Conservation (phyloP, 371 early-diverging fungal genomes). For the Umbelopsis sp. region DNA sequence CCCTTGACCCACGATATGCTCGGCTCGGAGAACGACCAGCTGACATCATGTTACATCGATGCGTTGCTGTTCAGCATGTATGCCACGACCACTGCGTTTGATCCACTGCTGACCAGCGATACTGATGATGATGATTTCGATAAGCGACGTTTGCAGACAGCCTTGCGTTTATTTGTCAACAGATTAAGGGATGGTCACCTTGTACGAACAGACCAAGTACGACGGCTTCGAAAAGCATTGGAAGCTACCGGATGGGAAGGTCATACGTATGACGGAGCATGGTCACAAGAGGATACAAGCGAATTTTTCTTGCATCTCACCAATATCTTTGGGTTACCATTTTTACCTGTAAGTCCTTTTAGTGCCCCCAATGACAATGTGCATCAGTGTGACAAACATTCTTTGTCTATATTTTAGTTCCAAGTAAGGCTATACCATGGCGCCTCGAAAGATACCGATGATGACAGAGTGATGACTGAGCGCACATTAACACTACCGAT, state of each 20-base stretch:
- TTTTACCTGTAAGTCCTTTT: constrained; percentile 47
- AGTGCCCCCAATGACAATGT: neutral
- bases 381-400: neutral
- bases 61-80: constrained; percentile 64
- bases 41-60: constrained; percentile 66
- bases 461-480: constrained; percentile 62
- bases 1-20: constrained; percentile 28
- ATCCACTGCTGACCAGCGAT: constrained; percentile 36
- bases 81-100: constrained; percentile 52
- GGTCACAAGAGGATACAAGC: constrained; percentile 62
- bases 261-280: constrained; percentile 27
- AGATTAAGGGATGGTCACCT: constrained; percentile 52
- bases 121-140: constrained; percentile 23
- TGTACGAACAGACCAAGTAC: constrained; percentile 46
- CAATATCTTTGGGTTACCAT: constrained; percentile 57
- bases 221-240: constrained; percentile 49
- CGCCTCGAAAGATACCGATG: constrained; percentile 51
- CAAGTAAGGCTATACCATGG: constrained; percentile 61
- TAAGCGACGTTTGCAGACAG: constrained; percentile 43
- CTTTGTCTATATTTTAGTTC: constrained; percentile 26
- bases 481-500: constrained; percentile 54
- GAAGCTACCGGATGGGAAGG: constrained; percentile 55
- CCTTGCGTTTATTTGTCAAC: constrained; percentile 60
- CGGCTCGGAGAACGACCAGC: constrained; percentile 58
- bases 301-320: constrained; percentile 63